A percentile compares a stretch with the other conserved stretches of the same genome.
Conservation (phyloP, 495 filamentous ascomycete genomes). For the Cercophora sp. region DNA sequence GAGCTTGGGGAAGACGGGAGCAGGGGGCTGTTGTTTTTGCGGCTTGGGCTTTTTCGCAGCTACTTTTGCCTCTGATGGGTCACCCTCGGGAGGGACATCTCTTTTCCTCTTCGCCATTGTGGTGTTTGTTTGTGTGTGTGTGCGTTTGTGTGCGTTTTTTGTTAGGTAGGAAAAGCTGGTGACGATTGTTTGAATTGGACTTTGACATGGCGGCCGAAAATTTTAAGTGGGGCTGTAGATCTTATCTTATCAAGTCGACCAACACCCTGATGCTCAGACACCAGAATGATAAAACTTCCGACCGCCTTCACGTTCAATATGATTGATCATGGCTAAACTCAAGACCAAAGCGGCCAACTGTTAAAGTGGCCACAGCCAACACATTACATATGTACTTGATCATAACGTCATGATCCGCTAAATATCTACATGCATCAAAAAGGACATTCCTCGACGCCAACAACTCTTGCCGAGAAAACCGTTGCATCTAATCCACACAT, state of each 20-base stretch:
- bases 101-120: conserved; percentile 73
- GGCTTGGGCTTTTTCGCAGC: conserved; percentile 38
- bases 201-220: conserved; percentile 19
- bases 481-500: too few species aligned
- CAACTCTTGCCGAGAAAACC: too few species aligned
- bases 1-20: conserved; percentile 23
- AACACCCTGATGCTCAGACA: too few species aligned
- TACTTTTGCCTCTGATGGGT: conserved; percentile 15
- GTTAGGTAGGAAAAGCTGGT: too few species aligned
- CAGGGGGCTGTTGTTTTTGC: neutral
- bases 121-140: neutral
- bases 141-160: conserved; percentile 1
- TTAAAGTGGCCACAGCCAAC: too few species aligned
- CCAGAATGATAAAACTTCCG: too few species aligned
- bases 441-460: too few species aligned
- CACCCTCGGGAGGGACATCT: conserved; percentile 32
- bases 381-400: conserved; percentile 19
- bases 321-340: neutral
- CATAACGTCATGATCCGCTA: conserved; percentile 10
- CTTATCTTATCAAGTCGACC: too few species aligned
- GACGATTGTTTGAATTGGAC: too few species aligned
- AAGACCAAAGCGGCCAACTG: neutral
- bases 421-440: conserved; percentile 28
- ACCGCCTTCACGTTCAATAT: too few species aligned
- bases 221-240: conserved; percentile 19